Evolutionary conservation across 148 eudicot genomes (phyloP).

Genomic region (Dysphania ambrosioides): DNA sequence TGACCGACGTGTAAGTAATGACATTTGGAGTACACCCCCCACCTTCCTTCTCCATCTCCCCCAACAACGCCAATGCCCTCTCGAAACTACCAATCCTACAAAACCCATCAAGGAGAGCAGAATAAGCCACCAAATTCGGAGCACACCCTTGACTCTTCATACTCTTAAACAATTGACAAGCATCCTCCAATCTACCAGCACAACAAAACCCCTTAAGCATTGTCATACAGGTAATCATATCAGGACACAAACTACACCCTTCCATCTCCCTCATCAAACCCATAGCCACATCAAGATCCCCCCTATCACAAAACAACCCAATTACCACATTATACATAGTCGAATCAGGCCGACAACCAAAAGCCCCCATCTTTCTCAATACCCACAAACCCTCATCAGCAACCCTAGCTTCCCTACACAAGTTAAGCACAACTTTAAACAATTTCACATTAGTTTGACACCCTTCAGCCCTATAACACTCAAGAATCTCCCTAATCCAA

Average conservation of each 20-base stretch:
- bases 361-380: slow-evolving; percentile 67
- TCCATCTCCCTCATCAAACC: slow-evolving; percentile 62
- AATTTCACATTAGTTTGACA: slow-evolving; percentile 45
- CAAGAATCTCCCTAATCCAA: slow-evolving; percentile 44
- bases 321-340: slow-evolving; percentile 64
- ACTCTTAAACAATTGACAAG: slow-evolving; percentile 53
- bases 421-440: slow-evolving; percentile 60
- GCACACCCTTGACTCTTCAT: slow-evolving; percentile 57
- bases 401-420: slow-evolving; percentile 63
- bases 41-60: slow-evolving; percentile 69
- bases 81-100: slow-evolving; percentile 54
- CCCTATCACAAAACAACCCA: slow-evolving; percentile 54
- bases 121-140: slow-evolving; percentile 57
- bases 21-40: slow-evolving; percentile 61
- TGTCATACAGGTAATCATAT: slow-evolving; percentile 58
- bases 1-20: slow-evolving; percentile 62
- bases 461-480: slow-evolving; percentile 49
- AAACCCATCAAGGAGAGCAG: slow-evolving; percentile 67
- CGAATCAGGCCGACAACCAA: slow-evolving; percentile 60
- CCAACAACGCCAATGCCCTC: slow-evolving; percentile 59
- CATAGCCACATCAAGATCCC: slow-evolving; percentile 38
- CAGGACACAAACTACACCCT: slow-evolving; percentile 44
- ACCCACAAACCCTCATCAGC: slow-evolving; percentile 69
- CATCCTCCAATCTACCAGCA: slow-evolving; percentile 62
- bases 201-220: slow-evolving; percentile 65